A percentile compares a stretch with the other conserved stretches of the same genome.
These are phyloP conservation scores for Ocimum tenuiflorum DNA, from an alignment of 257 asterid genomes.

Conservation along the genomic window DNA sequence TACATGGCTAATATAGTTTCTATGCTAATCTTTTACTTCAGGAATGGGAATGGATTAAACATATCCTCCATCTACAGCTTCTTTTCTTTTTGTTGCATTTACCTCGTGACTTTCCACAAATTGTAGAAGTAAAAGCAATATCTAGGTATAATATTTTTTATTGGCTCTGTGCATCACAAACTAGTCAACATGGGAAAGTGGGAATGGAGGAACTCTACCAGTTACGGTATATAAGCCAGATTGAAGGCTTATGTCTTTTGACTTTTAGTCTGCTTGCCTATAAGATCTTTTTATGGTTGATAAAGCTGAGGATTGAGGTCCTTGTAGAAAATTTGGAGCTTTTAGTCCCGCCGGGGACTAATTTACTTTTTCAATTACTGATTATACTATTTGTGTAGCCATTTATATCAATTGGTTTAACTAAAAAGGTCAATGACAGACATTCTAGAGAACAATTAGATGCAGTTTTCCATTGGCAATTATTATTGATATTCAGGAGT, in stretches of 20 bases:
- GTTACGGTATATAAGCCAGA: too few relatives aligned
- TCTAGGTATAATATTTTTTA: background rate
- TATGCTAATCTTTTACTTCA: background rate
- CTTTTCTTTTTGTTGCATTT: background rate
- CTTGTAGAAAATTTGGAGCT: background rate
- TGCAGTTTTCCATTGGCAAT: background rate
- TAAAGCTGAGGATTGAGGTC: background rate
- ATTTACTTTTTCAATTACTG: background rate
- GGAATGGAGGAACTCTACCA: too few relatives aligned
- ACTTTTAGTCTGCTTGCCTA: background rate
- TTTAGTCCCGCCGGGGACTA: background rate
- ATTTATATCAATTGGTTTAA: background rate
- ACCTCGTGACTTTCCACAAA: background rate
- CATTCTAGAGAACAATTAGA: background rate
- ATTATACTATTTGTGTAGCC: background rate
- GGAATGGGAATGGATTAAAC: background rate
- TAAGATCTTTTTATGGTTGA: background rate
- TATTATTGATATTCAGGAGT: background rate
- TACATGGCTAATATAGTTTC: background rate
- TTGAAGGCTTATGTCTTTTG: background rate
- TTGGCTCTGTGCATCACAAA: background rate
- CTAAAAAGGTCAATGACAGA: slow-evolving; percentile 5
- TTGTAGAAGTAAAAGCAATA: background rate
- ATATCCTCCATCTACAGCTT: background rate
- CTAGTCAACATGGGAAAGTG: background rate